Percentiles rank a stretch among this genome's conserved stretches.
Evolutionary conservation across 768 basidiomycete species (phyloP).

Genomic region (Tylopilus felleus): DNA sequence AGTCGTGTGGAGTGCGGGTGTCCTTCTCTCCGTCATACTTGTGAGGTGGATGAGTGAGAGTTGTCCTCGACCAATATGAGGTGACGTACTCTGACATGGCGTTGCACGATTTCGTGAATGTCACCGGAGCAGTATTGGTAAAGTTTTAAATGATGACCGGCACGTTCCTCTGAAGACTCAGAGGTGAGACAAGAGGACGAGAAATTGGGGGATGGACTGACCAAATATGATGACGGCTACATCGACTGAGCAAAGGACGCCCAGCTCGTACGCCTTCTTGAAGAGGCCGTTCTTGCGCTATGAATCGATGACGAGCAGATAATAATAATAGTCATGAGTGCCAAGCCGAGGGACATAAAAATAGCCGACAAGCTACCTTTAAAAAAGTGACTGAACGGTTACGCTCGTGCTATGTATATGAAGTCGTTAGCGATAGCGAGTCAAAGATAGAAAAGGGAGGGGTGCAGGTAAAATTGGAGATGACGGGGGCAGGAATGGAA

Average conservation of each 20-base stretch:
- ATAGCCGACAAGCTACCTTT: constrained; percentile 71
- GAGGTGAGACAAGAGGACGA: neutral
- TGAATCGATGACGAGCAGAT: constrained; percentile 16
- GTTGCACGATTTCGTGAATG: constrained; percentile 64
- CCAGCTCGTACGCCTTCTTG: constrained; percentile 89
- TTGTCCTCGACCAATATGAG: constrained; percentile 2
- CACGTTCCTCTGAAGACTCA: constrained; percentile 58
- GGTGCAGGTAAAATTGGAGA: constrained; percentile 31
- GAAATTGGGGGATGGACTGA: constrained; percentile 32
- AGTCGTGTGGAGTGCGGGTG: constrained; percentile 47
- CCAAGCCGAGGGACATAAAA: constrained; percentile 46
- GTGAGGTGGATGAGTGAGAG: neutral
- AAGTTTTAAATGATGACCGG: constrained; percentile 76
- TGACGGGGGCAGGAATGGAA: constrained; percentile 9
- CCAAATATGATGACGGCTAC: constrained; percentile 88
- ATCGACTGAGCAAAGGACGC: constrained; percentile 86
- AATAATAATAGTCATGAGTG: constrained; percentile 34
- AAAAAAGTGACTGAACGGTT: constrained; percentile 89
- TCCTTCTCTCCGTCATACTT: constrained; percentile 55
- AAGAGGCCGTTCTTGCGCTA: constrained; percentile 89
- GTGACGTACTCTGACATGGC: constrained; percentile 51
- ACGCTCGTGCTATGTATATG: constrained; percentile 77
- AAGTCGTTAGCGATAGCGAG: constrained; percentile 29
- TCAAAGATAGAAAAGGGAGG: constrained; percentile 31
- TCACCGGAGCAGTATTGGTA: constrained; percentile 80